Base-by-base conservation (phyloP, 2,329 filamentous ascomycete genomes). In the Teratosphaeriaceae sp. region DNA sequence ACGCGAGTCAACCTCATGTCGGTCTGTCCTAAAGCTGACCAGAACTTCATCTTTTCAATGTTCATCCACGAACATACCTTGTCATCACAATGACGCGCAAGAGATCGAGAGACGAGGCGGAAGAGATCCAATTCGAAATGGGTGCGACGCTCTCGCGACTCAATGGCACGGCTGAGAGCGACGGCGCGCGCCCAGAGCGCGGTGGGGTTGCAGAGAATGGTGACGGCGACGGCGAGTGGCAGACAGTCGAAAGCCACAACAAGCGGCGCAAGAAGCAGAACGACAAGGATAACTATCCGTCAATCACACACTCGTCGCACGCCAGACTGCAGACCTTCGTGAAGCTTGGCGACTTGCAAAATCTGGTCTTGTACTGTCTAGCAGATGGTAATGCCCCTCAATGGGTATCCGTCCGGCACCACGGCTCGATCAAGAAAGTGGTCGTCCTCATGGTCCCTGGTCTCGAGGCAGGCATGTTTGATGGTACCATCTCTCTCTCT, bases 381-480 rank as follows among this genome's bases (percentile, higher is more conserved):
- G 75, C 76, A n/a, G 78, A 81, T 54, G 76, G 73, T 7, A 65
- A 71, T 23, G 73, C 75, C 20, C 79, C 79, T n/a, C 76, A 79
- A 56, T 82, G 78, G 78, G 73, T 80, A 13, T 74, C 77, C 22
- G 66, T 82, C 45, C 72, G 70, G 48, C 73, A 80, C 57, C 74
- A 74, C 34, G 65, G 64, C 15, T 67, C 70, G 46, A 71, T 82
- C 30, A 67, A 68, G 44, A 94, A 92, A 66, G 84, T 94, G 22
- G 89, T 97, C 22, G 78, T 86, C 30, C 70, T 98, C 52, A 90
- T 96, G 85, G 81, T 96, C 9, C 92, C 92, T 9, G 92, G 92
- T 0, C 68, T 98, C 19, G 90, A 97, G 60, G 78, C 87, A 57
- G 84, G 80, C 49, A 92, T 97, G 85, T 94, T 97, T 67, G 79